Evolutionary conservation across 148 eudicot genomes (phyloP).

Genomic region (Fagopyrum homotropicum): DNA sequence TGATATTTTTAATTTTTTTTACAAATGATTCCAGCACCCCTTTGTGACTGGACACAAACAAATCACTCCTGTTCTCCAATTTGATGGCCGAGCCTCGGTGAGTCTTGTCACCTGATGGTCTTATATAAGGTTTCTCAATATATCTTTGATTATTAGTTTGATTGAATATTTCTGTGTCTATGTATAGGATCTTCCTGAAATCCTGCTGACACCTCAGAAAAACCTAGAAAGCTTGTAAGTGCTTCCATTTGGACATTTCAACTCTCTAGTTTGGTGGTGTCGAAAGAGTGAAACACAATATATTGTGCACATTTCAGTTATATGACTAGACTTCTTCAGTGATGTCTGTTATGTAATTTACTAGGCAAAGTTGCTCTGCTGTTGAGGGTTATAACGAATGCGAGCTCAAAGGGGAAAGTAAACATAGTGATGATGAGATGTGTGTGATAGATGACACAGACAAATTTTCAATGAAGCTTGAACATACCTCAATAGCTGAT

Average conservation of each 20-base stretch:
- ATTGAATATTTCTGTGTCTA: neutral
- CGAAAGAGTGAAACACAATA: neutral
- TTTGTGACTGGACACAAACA: slow-evolving; percentile 33
- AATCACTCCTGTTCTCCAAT: slow-evolving; percentile 12
- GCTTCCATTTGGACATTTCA: slow-evolving; percentile 1
- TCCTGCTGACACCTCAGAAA: slow-evolving; percentile 13
- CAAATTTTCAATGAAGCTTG: slow-evolving; percentile 14
- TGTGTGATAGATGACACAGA: slow-evolving; percentile 42
- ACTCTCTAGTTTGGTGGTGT: neutral
- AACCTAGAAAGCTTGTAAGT: slow-evolving; percentile 30
- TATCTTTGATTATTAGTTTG: neutral
- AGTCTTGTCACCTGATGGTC: slow-evolving; percentile 3
- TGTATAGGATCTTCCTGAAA: slow-evolving; percentile 24
- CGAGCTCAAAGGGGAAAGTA: slow-evolving; percentile 18
- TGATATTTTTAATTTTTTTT: slow-evolving; percentile 2
- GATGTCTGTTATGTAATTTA: slow-evolving; percentile 21
- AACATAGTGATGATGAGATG: slow-evolving; percentile 31
- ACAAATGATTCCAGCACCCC: slow-evolving; percentile 34
- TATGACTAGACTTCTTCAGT: slow-evolving; percentile 21
- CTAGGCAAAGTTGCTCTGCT: slow-evolving; percentile 24
- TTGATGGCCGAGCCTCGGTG: slow-evolving; percentile 22
- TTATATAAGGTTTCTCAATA: neutral
- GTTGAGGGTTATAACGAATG: slow-evolving; percentile 16
- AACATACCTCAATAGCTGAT: neutral
- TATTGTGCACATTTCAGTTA: slow-evolving; percentile 10